Evolutionary conservation across 306 rosid genomes (phyloP), one percentile per base, ranked within the genome.

Genomic region (Quillaja saponaria): DNA sequence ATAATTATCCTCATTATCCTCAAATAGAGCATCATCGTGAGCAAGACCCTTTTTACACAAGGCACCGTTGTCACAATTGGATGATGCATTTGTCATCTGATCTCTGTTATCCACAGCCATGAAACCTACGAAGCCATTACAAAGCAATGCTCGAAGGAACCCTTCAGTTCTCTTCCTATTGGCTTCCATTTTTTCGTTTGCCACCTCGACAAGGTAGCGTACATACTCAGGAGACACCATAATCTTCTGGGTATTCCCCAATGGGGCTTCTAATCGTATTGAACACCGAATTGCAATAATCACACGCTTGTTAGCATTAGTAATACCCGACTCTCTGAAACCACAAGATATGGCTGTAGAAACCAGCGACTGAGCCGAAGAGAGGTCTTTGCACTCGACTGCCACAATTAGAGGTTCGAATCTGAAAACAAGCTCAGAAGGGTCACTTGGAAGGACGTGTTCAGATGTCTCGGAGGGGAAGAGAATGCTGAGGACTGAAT

Each of bases 261-360:
- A 42, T 5, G 96, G 98, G 10, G 84, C 85, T 76, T 92, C 98
- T 71, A 92, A 19, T 3, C 96, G 80, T 4, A 92, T 86, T 2
- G 95, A 92, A 57, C 98, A 92, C 18, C 98, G 92, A 49, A 92
- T 85, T 0, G 98, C 96, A 4, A 92, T 82, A 25, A 92, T 92
- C 31, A 92, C 80, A 5, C 96, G 92, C 82, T 89, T 86, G 45
- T 64, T 73, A 19, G 83, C 83, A 59, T 58, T 84, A 3, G 96
- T 86, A 64, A 92, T 84, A 21, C 98, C 98, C 8, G 95, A 84
- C 55, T 92, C 98, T 71, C 98, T 77, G 68, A 92, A 92, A 57
- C 98, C 98, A 37, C 83, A 76, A 15, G 96, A 85, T 18, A 88
- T 88, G 37, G 96, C 98, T 3, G 74, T 71, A 6, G 96, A 86